Conservation (phyloP, 2,329 filamentous ascomycete genomes). For the Pseudocercospora cruenta region DNA sequence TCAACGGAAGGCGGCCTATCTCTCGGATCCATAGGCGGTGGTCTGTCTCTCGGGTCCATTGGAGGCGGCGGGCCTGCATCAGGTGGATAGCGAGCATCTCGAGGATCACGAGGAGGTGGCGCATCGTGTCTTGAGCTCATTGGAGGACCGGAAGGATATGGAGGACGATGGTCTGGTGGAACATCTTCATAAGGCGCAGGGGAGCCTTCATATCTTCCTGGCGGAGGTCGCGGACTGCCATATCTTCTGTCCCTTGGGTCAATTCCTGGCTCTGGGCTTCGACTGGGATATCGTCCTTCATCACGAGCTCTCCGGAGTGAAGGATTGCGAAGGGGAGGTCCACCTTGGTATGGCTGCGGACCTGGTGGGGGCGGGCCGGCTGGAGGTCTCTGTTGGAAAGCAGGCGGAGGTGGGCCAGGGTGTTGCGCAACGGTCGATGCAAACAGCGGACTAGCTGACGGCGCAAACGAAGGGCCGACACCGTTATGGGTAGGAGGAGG, state of each 20-base stretch:
- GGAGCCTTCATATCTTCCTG: slow-evolving; percentile 15
- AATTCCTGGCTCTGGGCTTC: slow-evolving; percentile 22
- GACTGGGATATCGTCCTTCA: slow-evolving; percentile 21
- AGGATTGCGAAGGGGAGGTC: slow-evolving; percentile 22
- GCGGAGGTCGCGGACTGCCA: slow-evolving; percentile 16
- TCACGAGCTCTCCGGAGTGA: slow-evolving; percentile 23
- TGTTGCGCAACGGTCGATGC: slow-evolving; percentile 36
- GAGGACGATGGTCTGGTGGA: slow-evolving; percentile 4
- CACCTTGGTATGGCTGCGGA: slow-evolving; percentile 21
- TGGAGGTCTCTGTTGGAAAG: slow-evolving; percentile 17
- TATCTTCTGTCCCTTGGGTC: slow-evolving; percentile 16
- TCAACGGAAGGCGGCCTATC: slow-evolving; percentile 9
- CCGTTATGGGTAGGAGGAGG: slow-evolving; percentile 29
- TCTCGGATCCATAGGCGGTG: background rate
- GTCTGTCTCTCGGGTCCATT: slow-evolving; percentile 9
- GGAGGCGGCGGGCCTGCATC: slow-evolving; percentile 12
- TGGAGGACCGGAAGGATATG: slow-evolving; percentile 13
- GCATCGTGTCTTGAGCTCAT: slow-evolving; percentile 9
- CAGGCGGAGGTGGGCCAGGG: slow-evolving; percentile 18
- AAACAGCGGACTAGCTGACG: slow-evolving; percentile 51
- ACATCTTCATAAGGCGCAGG: slow-evolving; percentile 11
- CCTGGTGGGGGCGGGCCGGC: slow-evolving; percentile 4
- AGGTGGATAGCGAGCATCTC: slow-evolving; percentile 9
- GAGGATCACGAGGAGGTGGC: slow-evolving; percentile 14
- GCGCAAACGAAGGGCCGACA: slow-evolving; percentile 44